Evolutionary conservation across 228 moss, liverwort and hornwort genomes (phyloP).

Genomic region (Sphagnum fallax): DNA sequence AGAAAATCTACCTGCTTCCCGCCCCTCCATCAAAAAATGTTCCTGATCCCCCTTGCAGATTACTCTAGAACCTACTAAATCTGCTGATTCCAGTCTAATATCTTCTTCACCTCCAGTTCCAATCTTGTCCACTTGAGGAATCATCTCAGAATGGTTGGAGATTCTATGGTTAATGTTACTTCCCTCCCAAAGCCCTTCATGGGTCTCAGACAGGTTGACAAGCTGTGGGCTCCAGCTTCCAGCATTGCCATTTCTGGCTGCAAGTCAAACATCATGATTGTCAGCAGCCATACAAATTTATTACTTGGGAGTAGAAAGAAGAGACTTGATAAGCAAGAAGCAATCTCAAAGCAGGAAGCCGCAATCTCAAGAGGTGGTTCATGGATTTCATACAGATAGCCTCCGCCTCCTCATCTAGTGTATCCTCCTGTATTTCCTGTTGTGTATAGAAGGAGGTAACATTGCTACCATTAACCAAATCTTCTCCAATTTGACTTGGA

Average conservation of each 20-base stretch:
- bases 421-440: conserved; percentile 43
- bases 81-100: too few relatives aligned
- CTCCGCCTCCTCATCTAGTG: conserved; percentile 27
- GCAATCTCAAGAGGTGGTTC: neutral
- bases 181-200: neutral
- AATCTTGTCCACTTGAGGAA: too few relatives aligned
- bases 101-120: too few relatives aligned
- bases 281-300: neutral
- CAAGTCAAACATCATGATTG: neutral
- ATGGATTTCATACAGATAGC: neutral
- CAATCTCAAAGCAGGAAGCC: neutral
- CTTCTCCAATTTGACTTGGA: conserved; percentile 5
- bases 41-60: neutral
- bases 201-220: neutral
- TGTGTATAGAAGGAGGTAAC: neutral
- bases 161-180: too few relatives aligned
- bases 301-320: too few relatives aligned
- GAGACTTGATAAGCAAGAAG: too few relatives aligned
- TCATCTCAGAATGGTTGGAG: too few relatives aligned
- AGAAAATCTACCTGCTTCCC: conserved; percentile 26
- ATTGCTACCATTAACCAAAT: conserved; percentile 4
- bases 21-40: neutral
- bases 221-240: neutral
- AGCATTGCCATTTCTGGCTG: conserved; percentile 16
- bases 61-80: too few relatives aligned